Base-by-base conservation (phyloP, 2,329 filamentous ascomycete genomes). In the Emmonsiellopsis sp. region DNA sequence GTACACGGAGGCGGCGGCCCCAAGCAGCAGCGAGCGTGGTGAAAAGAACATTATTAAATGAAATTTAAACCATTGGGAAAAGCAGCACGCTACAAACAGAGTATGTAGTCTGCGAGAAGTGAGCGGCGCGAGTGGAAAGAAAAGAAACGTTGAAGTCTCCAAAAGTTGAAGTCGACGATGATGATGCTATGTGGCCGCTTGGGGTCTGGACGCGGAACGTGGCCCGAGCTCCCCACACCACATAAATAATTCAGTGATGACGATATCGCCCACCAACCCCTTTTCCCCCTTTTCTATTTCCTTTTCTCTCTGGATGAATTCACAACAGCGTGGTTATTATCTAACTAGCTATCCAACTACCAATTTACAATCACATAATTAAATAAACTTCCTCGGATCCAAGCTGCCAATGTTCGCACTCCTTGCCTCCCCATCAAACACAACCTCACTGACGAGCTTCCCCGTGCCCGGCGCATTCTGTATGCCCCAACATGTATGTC, bases 401-500 rank as follows among this genome's bases (percentile, higher is more conserved):
- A 92, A 67, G 38, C 76, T 79, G 1, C 74, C 73, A 32, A 90
- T 77, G 57, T 84, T 77, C 4, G 86, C 85, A 61, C 86, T 90
- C 63, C 70, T 83, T 1, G 85, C 80, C 55, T 74, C 70, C 0
- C 87, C 87, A 52, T 91, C 87, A 62, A 91, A 83, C 2, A 93
- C 73, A 70, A 87, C 83, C 69, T 92, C 87, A 38, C 86, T 85
- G 75, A 93, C 85, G 40, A 92, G 68, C 70, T 85, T 88, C 3
- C 88, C 88, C 7, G 92, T 97, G 1, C 80, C 93, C 1, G 92
- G 91, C 0, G 84, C 89, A 72, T 98, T 97, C 73, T 97, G 92
- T 20, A 98, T 95, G 0, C 93, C 93, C 93, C 93, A 98, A 73
- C 92, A 97, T 1, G 90, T 95, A 74, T 98, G 93, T 0, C 93